A percentile compares a stretch with the other conserved stretches of the same genome.
These are phyloP conservation scores for Ilex aquifolium DNA, from an alignment of 257 asterid species.

Conservation along the genomic window DNA sequence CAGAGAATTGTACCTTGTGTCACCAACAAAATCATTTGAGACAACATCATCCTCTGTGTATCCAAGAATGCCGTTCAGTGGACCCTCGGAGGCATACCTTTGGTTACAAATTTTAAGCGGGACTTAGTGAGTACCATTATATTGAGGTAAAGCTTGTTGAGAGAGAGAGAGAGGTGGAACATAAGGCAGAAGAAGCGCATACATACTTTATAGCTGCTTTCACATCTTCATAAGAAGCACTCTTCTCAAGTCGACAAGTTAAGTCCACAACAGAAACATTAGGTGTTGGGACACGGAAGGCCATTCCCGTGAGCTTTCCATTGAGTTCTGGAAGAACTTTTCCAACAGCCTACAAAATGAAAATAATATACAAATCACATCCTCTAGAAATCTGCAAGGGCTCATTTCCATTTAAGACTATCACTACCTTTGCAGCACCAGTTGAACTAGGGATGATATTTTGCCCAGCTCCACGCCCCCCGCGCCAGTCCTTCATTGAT, in stretches of 20 bases:
- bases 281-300: constrained; percentile 98
- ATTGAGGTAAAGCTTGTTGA: neutral
- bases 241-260: constrained; percentile 85
- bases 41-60: constrained; percentile 98
- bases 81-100: constrained; percentile 95
- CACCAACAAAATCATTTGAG: constrained; percentile 96
- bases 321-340: constrained; percentile 97
- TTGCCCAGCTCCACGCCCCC: constrained; percentile 99
- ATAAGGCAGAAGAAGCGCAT: neutral
- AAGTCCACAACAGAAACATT: constrained; percentile 97
- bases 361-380: neutral
- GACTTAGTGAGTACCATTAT: neutral
- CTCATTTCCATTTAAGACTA: neutral
- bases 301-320: constrained; percentile 98
- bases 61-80: constrained; percentile 87
- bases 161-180: neutral
- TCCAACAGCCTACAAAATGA: constrained; percentile 75
- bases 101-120: neutral
- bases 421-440: constrained; percentile 96
- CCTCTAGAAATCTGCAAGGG: no score
- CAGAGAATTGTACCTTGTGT: constrained; percentile 53
- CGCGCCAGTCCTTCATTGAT: constrained; percentile 98
- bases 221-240: constrained; percentile 92
- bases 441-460: constrained; percentile 98
- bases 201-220: constrained; percentile 86